Percentiles rank a stretch among this genome's conserved stretches.
phyloP scores from a whole-genome alignment of 139 green algal species.

The Pleodorina starrii region DNA sequence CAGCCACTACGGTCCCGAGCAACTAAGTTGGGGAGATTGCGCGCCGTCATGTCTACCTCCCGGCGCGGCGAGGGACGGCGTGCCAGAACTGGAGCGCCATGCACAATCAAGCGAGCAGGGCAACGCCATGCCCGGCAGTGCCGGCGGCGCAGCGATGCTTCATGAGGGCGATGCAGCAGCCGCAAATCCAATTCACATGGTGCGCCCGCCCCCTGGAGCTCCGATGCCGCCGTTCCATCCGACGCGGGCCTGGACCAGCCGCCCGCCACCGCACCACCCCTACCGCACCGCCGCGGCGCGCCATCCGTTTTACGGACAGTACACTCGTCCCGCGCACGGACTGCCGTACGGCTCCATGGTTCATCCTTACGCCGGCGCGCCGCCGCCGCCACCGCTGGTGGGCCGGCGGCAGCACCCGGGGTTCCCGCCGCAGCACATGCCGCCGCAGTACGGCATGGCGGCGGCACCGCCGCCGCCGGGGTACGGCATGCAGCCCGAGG shows the following conservation, averaged over 20 bases:
- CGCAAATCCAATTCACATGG: background rate
- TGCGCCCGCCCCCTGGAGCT: background rate
- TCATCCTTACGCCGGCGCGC: background rate
- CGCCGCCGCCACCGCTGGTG: background rate
- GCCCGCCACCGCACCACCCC: slow-evolving; percentile 27
- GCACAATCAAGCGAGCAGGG: background rate
- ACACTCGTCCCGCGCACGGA: background rate
- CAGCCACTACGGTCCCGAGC: background rate
- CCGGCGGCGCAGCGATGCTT: background rate
- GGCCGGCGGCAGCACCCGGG: background rate
- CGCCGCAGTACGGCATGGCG: background rate
- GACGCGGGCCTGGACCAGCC: background rate
- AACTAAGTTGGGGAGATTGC: background rate
- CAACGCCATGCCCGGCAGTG: background rate
- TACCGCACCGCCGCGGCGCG: background rate
- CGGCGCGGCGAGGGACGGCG: background rate
- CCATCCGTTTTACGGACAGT: background rate
- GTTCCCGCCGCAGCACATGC: slow-evolving; percentile 6
- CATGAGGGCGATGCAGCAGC: background rate
- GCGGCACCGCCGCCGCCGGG: background rate
- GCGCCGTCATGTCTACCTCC: background rate
- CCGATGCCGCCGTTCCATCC: background rate
- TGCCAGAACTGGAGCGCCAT: background rate
- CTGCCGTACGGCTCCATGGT: background rate
- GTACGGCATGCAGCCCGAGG: background rate